Evolutionary conservation across 1,284 basidiomycete genomes (phyloP).

Genomic region (Trametes pubescens): DNA sequence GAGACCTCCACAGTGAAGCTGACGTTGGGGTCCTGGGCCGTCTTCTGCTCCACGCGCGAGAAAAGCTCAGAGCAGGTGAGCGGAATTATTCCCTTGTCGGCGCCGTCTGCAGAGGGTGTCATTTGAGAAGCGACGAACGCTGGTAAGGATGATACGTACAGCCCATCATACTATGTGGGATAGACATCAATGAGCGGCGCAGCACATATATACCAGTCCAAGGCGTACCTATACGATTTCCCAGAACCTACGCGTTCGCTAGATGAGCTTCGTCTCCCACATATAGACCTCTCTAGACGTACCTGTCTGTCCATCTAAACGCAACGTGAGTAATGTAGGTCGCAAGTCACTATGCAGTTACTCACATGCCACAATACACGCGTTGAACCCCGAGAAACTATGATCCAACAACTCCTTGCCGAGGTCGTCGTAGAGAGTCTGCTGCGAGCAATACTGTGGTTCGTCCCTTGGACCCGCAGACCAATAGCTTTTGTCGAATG

Average conservation of each 20-base stretch:
- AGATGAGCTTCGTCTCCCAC: constrained; percentile 22
- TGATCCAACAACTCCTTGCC: constrained; percentile 96
- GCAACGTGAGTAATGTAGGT: constrained; percentile 28
- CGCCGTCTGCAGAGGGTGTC: constrained; percentile 70
- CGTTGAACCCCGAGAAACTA: constrained; percentile 96
- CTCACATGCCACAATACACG: constrained; percentile 97
- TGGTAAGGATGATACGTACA: constrained; percentile 66
- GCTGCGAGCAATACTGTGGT: constrained; percentile 89
- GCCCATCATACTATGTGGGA: constrained; percentile 90
- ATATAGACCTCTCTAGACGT: constrained; percentile 40
- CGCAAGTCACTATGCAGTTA: constrained; percentile 37
- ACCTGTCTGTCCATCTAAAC: constrained; percentile 87
- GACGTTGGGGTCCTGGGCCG: constrained; percentile 70
- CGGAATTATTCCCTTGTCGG: constrained; percentile 97
- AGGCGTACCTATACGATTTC: constrained; percentile 84
- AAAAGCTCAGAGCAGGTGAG: constrained; percentile 95
- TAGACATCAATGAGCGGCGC: constrained; percentile 5
- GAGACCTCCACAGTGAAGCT: constrained; percentile 95
- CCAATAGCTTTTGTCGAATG: constrained; percentile 97
- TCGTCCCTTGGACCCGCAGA: constrained; percentile 90
- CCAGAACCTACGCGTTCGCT: constrained; percentile 81
- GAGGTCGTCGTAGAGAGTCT: constrained; percentile 94
- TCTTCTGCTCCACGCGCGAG: constrained; percentile 79
- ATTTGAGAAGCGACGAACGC: constrained; percentile 1
- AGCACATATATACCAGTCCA: neutral